Percentiles rank a stretch among this genome's conserved stretches.
These are phyloP conservation scores for Diddensiella transvaalensis DNA, from an alignment of 805 yeast species.

Conservation along the genomic window DNA sequence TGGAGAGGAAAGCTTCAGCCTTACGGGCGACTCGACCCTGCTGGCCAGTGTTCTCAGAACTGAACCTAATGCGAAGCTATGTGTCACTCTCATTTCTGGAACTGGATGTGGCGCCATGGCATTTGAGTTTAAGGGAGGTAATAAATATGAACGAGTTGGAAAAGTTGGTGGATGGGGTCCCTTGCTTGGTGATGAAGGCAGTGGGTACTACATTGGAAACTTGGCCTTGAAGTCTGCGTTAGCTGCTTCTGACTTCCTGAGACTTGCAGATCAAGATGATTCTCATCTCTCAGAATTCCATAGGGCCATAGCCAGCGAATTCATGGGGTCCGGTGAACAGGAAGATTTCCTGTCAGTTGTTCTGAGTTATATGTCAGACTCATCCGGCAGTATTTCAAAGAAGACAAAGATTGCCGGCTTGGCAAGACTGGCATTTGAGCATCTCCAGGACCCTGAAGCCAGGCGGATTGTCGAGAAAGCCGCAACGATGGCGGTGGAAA, in stretches of 20 bases:
- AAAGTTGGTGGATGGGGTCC: slow-evolving; percentile 27
- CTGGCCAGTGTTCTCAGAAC: slow-evolving; percentile 19
- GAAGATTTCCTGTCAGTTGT: slow-evolving; percentile 11
- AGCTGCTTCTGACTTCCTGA: slow-evolving; percentile 12
- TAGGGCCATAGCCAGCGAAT: slow-evolving; percentile 4
- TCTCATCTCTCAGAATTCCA: not conserved
- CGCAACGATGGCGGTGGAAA: slow-evolving; percentile 9
- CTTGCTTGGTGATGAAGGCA: slow-evolving; percentile 27
- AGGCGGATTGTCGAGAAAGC: slow-evolving; percentile 11
- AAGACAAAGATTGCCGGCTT: slow-evolving; percentile 14
- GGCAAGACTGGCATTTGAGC: slow-evolving; percentile 16
- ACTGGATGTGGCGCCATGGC: slow-evolving; percentile 27
- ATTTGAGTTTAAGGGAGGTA: slow-evolving; percentile 5
- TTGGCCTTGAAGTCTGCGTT: slow-evolving; percentile 15
- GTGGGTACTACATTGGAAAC: slow-evolving; percentile 25
- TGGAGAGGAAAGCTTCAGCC: slow-evolving; percentile 4
- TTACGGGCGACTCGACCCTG: slow-evolving; percentile 23
- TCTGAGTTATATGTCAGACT: slow-evolving; percentile 9
- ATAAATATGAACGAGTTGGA: slow-evolving; percentile 12
- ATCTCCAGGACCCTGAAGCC: slow-evolving; percentile 4
- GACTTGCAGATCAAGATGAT: slow-evolving; percentile 6
- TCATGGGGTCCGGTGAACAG: slow-evolving; percentile 2
- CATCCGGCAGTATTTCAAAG: not conserved
- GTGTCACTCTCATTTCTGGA: slow-evolving; percentile 24
- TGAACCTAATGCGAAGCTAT: slow-evolving; percentile 1